These are phyloP conservation scores for Cladosporium halotolerans DNA, from an alignment of 2,329 filamentous ascomycete species.

Conservation along the genomic window DNA sequence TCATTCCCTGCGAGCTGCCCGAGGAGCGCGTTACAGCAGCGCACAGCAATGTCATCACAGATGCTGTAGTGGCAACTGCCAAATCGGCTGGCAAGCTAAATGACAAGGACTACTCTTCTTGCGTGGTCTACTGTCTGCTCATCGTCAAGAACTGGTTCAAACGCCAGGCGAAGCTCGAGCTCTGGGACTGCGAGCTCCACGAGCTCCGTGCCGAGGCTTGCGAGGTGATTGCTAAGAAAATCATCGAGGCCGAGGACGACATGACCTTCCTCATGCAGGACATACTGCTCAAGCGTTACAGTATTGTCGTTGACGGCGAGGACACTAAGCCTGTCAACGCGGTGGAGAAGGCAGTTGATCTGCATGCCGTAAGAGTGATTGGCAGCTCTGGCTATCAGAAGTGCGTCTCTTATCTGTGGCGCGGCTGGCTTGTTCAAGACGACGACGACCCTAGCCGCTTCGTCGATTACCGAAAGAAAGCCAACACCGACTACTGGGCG, in stretches of 20 bases:
- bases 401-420: constrained; percentile 88
- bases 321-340: constrained; percentile 75
- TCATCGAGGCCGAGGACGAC: constrained; percentile 81
- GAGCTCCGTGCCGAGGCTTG: constrained; percentile 72
- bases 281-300: constrained; percentile 82
- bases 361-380: constrained; percentile 84
- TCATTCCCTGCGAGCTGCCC: constrained; percentile 84
- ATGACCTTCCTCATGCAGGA: constrained; percentile 70
- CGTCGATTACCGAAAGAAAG: constrained; percentile 77
- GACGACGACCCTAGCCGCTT: constrained; percentile 86
- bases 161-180: constrained; percentile 68
- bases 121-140: constrained; percentile 78
- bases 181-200: constrained; percentile 89
- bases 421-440: constrained; percentile 93
- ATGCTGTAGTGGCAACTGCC: constrained; percentile 70
- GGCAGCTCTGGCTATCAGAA: constrained; percentile 93
- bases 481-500: constrained; percentile 66
- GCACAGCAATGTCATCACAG: constrained; percentile 80
- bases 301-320: constrained; percentile 65
- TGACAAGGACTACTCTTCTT: constrained; percentile 58
- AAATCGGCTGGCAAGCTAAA: constrained; percentile 61
- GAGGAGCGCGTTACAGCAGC: constrained; percentile 66
- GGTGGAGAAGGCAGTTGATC: constrained; percentile 85
- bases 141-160: constrained; percentile 72
- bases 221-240: constrained; percentile 82